phyloP scores from a whole-genome alignment of 1,284 basidiomycete genomes.

The Boletellus deceptivus region DNA sequence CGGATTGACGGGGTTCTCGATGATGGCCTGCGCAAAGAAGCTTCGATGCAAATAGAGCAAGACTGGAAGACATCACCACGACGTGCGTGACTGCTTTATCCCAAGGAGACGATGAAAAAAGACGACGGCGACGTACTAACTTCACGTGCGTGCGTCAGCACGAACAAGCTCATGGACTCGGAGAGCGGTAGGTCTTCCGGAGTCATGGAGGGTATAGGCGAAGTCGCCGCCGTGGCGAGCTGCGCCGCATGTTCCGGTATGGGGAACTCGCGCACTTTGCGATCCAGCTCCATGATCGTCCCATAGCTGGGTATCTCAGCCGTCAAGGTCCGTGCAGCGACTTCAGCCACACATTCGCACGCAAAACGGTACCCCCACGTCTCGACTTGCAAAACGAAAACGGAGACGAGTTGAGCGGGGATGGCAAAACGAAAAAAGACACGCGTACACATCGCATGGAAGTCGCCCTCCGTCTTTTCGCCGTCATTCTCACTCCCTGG shows the following conservation, averaged over 20 bases:
- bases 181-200: slow-evolving; percentile 27
- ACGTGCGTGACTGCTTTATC: no score
- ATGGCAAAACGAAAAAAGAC: not conserved
- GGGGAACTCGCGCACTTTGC: slow-evolving; percentile 64
- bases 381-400: slow-evolving; percentile 40
- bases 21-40: slow-evolving; percentile 70
- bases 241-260: slow-evolving; percentile 47
- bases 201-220: slow-evolving; percentile 11
- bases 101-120: not conserved
- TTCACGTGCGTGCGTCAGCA: slow-evolving; percentile 53
- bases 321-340: slow-evolving; percentile 60
- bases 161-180: slow-evolving; percentile 48
- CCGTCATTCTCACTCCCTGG: slow-evolving; percentile 40
- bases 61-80: slow-evolving; percentile 38
- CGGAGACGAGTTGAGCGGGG: no score
- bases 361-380: slow-evolving; percentile 65
- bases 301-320: slow-evolving; percentile 62
- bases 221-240: slow-evolving; percentile 22
- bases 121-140: slow-evolving; percentile 43
- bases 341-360: slow-evolving; percentile 61
- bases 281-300: slow-evolving; percentile 70
- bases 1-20: slow-evolving; percentile 58
- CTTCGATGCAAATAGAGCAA: slow-evolving; percentile 66
- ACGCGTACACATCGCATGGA: slow-evolving; percentile 23
- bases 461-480: slow-evolving; percentile 28